Conservation (phyloP, 306 rosid genomes). For the Pyrus communis region DNA sequence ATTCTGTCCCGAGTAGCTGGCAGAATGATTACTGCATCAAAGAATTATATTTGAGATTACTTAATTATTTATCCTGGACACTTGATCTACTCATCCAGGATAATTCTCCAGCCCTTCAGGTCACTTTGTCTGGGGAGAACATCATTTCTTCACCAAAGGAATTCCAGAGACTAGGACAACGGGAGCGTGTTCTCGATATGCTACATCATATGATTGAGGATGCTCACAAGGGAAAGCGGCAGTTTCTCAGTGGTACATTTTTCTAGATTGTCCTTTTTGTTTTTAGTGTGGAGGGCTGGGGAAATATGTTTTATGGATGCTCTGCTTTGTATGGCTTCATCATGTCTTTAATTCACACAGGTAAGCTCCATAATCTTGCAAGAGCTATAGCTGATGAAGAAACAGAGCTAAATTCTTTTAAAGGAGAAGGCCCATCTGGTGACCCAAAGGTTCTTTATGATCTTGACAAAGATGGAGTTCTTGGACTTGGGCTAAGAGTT, state of each 20-base stretch:
- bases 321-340: slow-evolving; percentile 16
- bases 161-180: slow-evolving; percentile 70
- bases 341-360: slow-evolving; percentile 32
- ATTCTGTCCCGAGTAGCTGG: background rate
- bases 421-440: slow-evolving; percentile 62
- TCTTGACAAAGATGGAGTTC: slow-evolving; percentile 59
- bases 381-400: slow-evolving; percentile 98
- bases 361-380: slow-evolving; percentile 97
- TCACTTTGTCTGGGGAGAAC: slow-evolving; percentile 64
- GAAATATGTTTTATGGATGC: slow-evolving; percentile 6
- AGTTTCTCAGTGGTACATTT: slow-evolving; percentile 78
- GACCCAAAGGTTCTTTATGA: slow-evolving; percentile 53
- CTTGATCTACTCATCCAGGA: slow-evolving; percentile 54
- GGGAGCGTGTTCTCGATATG: slow-evolving; percentile 92
- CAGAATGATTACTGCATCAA: background rate
- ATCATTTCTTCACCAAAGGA: slow-evolving; percentile 52
- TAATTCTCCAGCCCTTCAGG: slow-evolving; percentile 63
- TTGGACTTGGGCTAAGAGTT: slow-evolving; percentile 84
- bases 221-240: slow-evolving; percentile 90
- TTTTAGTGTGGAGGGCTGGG: background rate
- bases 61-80: slow-evolving; percentile 10
- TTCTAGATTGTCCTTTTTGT: slow-evolving; percentile 7
- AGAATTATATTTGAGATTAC: background rate
- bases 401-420: slow-evolving; percentile 51
- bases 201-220: slow-evolving; percentile 97